Evolutionary conservation across 768 basidiomycete genomes (phyloP).

Genomic region (Lactifluus echinatus): DNA sequence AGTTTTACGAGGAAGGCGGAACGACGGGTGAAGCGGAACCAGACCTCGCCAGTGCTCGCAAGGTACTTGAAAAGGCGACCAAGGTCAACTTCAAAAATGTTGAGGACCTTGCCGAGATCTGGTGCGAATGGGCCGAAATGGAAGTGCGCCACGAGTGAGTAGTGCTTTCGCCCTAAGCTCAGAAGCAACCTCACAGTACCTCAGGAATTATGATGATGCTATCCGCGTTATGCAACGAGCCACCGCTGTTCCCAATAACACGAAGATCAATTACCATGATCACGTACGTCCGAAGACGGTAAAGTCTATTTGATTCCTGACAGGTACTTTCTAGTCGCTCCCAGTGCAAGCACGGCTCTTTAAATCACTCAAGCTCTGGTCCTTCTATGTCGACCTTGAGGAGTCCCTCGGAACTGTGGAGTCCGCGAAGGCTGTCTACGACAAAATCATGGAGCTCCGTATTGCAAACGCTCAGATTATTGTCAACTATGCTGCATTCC

Average conservation of each 20-base stretch:
- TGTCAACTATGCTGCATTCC: conserved; percentile 92
- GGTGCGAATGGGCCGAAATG: conserved; percentile 99
- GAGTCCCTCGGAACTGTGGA: conserved; percentile 95
- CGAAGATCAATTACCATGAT: conserved; percentile 89
- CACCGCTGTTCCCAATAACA: conserved; percentile 80
- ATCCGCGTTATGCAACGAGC: conserved; percentile 96
- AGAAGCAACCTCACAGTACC: conserved; percentile 15
- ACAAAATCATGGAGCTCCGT: conserved; percentile 91
- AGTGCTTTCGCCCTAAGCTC: not conserved
- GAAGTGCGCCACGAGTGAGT: conserved; percentile 91
- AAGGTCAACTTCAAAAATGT: conserved; percentile 91
- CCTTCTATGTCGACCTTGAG: conserved; percentile 95
- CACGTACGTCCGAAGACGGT: conserved; percentile 49
- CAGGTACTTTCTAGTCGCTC: conserved; percentile 43
- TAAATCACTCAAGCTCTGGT: conserved; percentile 98
- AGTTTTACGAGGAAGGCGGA: conserved; percentile 96
- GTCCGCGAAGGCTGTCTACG: conserved; percentile 85
- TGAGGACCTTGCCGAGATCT: conserved; percentile 94
- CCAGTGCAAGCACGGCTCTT: conserved; percentile 86
- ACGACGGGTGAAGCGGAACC: conserved; percentile 66
- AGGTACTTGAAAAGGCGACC: conserved; percentile 88
- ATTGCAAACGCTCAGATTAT: conserved; percentile 98
- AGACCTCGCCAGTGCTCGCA: conserved; percentile 79
- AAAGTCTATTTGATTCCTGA: conserved; percentile 15
- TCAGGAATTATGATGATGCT: conserved; percentile 92